Base-by-base conservation (phyloP, 345 rosid genomes). In the Gossypium longicalyx region DNA sequence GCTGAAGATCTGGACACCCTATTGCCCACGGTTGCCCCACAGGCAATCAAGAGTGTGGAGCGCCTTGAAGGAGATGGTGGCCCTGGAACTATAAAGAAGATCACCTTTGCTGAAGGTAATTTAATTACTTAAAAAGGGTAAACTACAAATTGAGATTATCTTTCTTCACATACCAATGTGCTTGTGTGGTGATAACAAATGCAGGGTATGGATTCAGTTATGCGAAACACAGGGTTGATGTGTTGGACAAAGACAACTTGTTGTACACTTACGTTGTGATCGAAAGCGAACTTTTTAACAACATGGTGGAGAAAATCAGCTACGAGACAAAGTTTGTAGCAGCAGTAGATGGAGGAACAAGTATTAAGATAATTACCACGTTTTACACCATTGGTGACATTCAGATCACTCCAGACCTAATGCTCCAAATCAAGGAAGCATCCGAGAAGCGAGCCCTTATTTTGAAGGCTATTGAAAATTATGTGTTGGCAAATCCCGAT, bases 51-150 rank as follows among this genome's bases (percentile, higher is more conserved):
- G 54, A 67, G 38, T 2, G 9, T 3, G 23, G 71, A 22, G 19
- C 12, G 22, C 17, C 10, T 67, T 23, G 20, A 67, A 69, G 91
- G 91, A 38, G 74, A 79, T 43, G 86, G 88, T 4, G 85, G 81
- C 0, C 61, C 82, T 4, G 86, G 85, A n/a, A 81, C 67, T 72
- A 65, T 81, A 81, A 79, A 77, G 75, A 25, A 78, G 51, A 17
- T 78, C 25, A 74, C 58, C 17, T 80, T 79, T 12, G 76, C 12
- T 7, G 71, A 67, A 47, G 71, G 69, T 56, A 53, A 56, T 10
- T 56, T 1, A 10, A 19, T 56, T 20, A 2, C 9, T 56, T 20
- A 56, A 34, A 34, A 29, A 34, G 0, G 38, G 38, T 34, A 34
- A 34, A 34, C 7, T 34, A 34, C 7, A 34, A 34, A 4, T 34